Evolutionary conservation across 2,329 filamentous ascomycete species (phyloP), one percentile per base, ranked within the genome.

Genomic region (Colletotrichum limetticola): DNA sequence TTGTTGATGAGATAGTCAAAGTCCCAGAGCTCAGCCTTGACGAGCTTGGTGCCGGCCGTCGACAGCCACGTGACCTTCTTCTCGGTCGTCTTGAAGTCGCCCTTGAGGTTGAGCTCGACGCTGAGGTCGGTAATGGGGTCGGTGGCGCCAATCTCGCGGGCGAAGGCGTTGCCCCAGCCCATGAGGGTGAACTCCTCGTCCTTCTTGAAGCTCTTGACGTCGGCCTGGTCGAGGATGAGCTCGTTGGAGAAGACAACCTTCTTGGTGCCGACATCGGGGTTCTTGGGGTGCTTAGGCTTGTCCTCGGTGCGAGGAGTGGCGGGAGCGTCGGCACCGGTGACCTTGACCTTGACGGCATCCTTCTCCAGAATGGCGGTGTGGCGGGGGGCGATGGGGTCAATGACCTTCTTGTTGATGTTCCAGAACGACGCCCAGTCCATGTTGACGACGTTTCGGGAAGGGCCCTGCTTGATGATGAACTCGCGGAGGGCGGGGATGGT

Each of bases 61-160:
- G 94, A 92, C 60, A 98, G 86, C 96, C 96, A 98, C 1, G 95
- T 98, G 49, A 98, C 91, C 88, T 98, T 98, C 91, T 98, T 98
- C 79, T 95, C 92, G 0, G 96, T 98, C 80, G 94, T 93, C 88
- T 97, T 98, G 83, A 98, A 94, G 82, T 98, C 96, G 68, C 96
- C 95, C 78, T 93, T 91, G 62, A 98, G 90, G 83, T 98, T 93
- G n/a, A 98, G 90, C 84, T 98, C 94, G 66, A 97, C 87, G 71
- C 93, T 93, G 52, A 98, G 87, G 46, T 85, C 86, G 14, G 91
- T 92, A 78, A 98, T 91, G 60, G 90, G 86, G 65, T 86, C 86
- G 22, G 83, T 82, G 35, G 85, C 83, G 60, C 89, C 86, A 74
- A 94, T 90, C 72, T 91, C 90, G 68, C 91, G 90, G 28, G 97